These are phyloP conservation scores for Acanthamoeba lenticulata DNA, from an alignment of 208 protist genomes.

Conservation along the genomic window DNA sequence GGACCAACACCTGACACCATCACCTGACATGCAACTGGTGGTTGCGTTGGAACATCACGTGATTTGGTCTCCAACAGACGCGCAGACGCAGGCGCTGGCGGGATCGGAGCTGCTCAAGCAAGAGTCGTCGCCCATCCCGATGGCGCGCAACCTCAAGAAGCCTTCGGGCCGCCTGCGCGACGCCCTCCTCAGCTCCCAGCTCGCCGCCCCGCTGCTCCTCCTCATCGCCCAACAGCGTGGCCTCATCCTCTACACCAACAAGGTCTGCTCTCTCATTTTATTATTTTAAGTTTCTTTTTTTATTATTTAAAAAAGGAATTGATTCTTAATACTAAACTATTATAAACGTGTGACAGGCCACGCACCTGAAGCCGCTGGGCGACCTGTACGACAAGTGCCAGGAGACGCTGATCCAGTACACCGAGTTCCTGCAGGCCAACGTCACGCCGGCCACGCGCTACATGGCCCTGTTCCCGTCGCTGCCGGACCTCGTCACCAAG, in stretches of 20 bases:
- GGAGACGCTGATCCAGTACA: conserved; percentile 63
- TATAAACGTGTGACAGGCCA: background rate
- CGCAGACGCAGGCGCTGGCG: conserved; percentile 74
- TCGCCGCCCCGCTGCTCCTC: conserved; percentile 73
- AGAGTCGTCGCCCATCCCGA: conserved; percentile 43
- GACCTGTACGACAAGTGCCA: conserved; percentile 70
- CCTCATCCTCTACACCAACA: conserved; percentile 33
- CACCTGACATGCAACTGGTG: no score
- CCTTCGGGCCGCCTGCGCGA: background rate
- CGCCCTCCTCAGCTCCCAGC: background rate
- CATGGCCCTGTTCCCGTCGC: conserved; percentile 23
- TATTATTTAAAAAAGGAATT: no score
- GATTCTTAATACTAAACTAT: background rate
- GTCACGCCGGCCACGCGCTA: conserved; percentile 1
- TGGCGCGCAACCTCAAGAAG: background rate
- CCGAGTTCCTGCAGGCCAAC: conserved; percentile 32
- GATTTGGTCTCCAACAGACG: background rate
- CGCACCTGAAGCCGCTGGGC: conserved; percentile 60
- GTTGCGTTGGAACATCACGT: no score
- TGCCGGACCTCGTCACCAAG: conserved; percentile 37
- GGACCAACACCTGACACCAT: no score
- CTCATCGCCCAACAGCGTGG: conserved; percentile 79
- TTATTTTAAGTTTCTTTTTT: no score
- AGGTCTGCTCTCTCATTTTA: background rate
- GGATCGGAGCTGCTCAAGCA: conserved; percentile 77